A percentile compares a stretch with the other conserved stretches of the same genome.
Evolutionary conservation across 2,329 filamentous ascomycete species (phyloP).

Genomic region (Apiospora malaysiana): DNA sequence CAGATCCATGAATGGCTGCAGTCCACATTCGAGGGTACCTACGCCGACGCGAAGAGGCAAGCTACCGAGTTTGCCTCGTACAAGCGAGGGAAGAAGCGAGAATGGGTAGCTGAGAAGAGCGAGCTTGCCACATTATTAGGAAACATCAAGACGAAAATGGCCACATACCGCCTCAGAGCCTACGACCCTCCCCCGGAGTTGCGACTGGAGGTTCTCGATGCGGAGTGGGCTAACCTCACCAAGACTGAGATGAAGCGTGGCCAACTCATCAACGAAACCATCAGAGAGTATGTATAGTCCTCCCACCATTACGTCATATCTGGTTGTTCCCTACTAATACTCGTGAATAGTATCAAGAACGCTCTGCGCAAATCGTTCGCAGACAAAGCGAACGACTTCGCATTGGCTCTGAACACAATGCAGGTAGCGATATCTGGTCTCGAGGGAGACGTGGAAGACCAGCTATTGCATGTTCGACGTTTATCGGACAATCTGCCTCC

Average conservation of each 20-base stretch:
- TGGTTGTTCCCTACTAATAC: slow-evolving; percentile 31
- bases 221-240: slow-evolving; percentile 80
- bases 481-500: slow-evolving; percentile 86
- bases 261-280: slow-evolving; percentile 96
- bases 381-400: slow-evolving; percentile 98
- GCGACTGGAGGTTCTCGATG: slow-evolving; percentile 80
- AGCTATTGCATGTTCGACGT: slow-evolving; percentile 83
- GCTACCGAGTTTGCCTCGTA: slow-evolving; percentile 82
- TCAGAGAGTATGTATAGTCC: slow-evolving; percentile 73
- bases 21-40: slow-evolving; percentile 87
- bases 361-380: slow-evolving; percentile 89
- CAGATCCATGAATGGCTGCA: slow-evolving; percentile 80
- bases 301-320: neutral
- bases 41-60: slow-evolving; percentile 89
- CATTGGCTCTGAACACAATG: slow-evolving; percentile 91
- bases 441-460: slow-evolving; percentile 95
- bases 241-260: slow-evolving; percentile 86
- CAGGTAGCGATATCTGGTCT: slow-evolving; percentile 95
- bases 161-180: slow-evolving; percentile 87
- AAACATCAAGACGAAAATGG: slow-evolving; percentile 98
- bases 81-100: slow-evolving; percentile 87
- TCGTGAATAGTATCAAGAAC: slow-evolving; percentile 79
- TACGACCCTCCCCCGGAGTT: slow-evolving; percentile 90
- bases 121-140: slow-evolving; percentile 91
- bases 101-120: slow-evolving; percentile 98